Evolutionary conservation across 2,329 filamentous ascomycete genomes (phyloP).

Genomic region (Colletotrichum shisoi): DNA sequence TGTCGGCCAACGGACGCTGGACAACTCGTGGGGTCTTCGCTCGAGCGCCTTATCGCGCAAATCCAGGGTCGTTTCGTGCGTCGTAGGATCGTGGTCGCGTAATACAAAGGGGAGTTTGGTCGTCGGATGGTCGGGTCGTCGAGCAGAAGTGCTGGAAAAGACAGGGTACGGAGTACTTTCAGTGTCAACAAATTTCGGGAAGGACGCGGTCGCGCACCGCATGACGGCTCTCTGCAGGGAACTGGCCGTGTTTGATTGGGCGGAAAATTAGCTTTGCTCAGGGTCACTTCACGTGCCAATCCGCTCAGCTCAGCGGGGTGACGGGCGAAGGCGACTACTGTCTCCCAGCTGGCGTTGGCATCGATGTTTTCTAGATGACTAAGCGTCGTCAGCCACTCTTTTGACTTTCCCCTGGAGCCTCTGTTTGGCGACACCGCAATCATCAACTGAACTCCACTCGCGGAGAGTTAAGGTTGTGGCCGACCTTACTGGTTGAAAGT

Average conservation of each 20-base stretch:
- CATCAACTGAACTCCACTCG: background rate
- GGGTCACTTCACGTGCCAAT: constrained; percentile 40
- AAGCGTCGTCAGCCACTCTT: constrained; percentile 9
- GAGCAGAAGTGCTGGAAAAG: constrained; percentile 33
- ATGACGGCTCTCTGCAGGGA: constrained; percentile 38
- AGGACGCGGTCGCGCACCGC: constrained; percentile 39
- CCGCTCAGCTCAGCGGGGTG: constrained; percentile 28
- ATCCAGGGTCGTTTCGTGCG: constrained; percentile 27
- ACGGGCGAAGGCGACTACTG: background rate
- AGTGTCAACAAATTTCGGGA: constrained; percentile 40
- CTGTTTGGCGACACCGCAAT: too few relatives aligned
- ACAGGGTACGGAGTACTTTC: constrained; percentile 30
- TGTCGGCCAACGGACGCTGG: constrained; percentile 5
- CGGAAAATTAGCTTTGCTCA: constrained; percentile 37
- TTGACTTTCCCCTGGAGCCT: background rate
- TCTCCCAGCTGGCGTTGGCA: background rate
- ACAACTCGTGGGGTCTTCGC: constrained; percentile 1
- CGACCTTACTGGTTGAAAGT: constrained; percentile 19
- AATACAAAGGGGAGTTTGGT: constrained; percentile 33
- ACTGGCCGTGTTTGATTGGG: constrained; percentile 35
- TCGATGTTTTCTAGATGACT: constrained; percentile 19
- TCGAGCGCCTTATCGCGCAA: constrained; percentile 11
- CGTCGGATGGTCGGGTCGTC: constrained; percentile 26
- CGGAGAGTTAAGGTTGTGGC: constrained; percentile 3
- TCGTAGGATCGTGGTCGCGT: constrained; percentile 35